Conservation (phyloP, 2,329 filamentous ascomycete species). For the Monosporascus cannonballus region DNA sequence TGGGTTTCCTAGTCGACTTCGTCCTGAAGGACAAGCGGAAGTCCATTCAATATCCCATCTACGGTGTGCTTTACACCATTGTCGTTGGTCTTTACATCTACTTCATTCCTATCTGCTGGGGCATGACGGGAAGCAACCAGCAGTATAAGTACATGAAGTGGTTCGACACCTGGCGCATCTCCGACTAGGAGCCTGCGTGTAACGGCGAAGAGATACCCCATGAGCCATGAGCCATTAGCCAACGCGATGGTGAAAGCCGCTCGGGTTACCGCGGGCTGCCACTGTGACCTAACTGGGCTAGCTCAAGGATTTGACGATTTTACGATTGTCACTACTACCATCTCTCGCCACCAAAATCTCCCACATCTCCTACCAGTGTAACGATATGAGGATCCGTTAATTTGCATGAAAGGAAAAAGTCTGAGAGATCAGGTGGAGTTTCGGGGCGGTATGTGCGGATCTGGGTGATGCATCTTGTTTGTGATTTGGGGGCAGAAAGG, state of each 20-base stretch:
- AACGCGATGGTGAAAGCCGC: not conserved
- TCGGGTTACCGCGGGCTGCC: not conserved
- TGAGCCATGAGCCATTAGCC: not conserved
- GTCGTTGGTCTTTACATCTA: slow-evolving; percentile 79
- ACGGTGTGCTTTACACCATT: slow-evolving; percentile 64
- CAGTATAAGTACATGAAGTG: slow-evolving; percentile 92
- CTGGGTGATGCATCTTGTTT: slow-evolving; percentile 8
- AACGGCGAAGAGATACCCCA: not conserved
- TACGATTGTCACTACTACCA: slow-evolving; percentile 1
- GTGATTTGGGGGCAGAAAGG: not conserved
- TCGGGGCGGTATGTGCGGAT: slow-evolving; percentile 12
- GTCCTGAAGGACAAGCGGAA: slow-evolving; percentile 61
- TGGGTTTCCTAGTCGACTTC: slow-evolving; percentile 88
- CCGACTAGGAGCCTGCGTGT: slow-evolving; percentile 43
- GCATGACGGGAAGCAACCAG: slow-evolving; percentile 80
- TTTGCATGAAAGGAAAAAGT: slow-evolving; percentile 14
- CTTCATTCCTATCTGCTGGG: slow-evolving; percentile 93
- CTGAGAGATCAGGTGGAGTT: slow-evolving; percentile 14
- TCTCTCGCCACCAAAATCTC: slow-evolving; percentile 5
- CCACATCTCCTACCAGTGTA: slow-evolving; percentile 16
- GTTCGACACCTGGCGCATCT: slow-evolving; percentile 82
- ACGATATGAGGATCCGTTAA: slow-evolving; percentile 16
- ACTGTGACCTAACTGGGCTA: slow-evolving; percentile 7
- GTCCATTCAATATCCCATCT: slow-evolving; percentile 61
- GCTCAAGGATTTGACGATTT: too few species aligned